Base-by-base conservation (phyloP, 768 basidiomycete species). In the Kwoniella shandongensis region DNA sequence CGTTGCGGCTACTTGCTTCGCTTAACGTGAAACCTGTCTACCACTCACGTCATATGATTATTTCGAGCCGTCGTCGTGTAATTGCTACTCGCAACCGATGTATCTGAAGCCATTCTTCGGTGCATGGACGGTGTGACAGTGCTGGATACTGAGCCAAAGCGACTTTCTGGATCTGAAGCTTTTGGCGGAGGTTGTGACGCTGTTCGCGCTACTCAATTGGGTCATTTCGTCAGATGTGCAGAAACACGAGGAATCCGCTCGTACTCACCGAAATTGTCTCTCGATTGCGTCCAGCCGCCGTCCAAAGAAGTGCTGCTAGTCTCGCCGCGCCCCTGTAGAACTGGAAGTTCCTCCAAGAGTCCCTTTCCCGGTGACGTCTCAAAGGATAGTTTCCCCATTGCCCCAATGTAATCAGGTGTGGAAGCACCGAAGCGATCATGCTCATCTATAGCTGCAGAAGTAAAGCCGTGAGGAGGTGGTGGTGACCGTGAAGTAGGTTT, bases 91-190 rank as follows among this genome's bases (percentile, higher is more conserved):
- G 69, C 51, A 3, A 76, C 48, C 1, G 72, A 73, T 1, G 73
- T 64, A 40, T 73, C 73, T 4, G 72, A 73, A 20, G 62, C 54
- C 59, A 72, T 72, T 11, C 73, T 47, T 27, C 64, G 57, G 58
- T 76, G 75, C 36, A 41, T 48, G 3, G 63, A 50, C 2, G 54
- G 50, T 35, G 42, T 49, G 0, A 63, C 53, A 2, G 55, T 55
- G 51, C 65, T 65, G 39, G 47, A 51, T 12, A 40, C 18, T 5
- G 47, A 53, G 4, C 32, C 47, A 20, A 46, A 41, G 17, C 47
- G 17, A 22, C 41, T 35, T 26, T 62, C 59, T 35, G 66, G 54
- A 36, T 56, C 44, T 32, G 62, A 38, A 15, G 50, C 51, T 39
- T 48, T 44, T 4, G 44, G 53, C 12, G 51, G 40, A 11, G 45